These are phyloP conservation scores for Populus tomentosa DNA, from an alignment of 441 rosid genomes.

Conservation along the genomic window DNA sequence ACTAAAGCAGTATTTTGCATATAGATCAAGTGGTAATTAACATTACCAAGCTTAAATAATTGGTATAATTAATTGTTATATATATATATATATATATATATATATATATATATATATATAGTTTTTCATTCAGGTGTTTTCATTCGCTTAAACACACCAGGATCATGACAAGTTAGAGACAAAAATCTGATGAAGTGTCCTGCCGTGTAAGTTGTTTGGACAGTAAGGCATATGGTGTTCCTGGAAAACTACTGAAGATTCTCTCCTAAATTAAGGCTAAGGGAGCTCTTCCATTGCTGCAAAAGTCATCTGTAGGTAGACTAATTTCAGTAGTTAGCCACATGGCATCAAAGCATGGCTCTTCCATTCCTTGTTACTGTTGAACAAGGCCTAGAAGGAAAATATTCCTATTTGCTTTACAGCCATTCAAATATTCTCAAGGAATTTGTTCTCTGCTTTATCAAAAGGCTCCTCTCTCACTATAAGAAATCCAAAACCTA, in stretches of 20 bases:
- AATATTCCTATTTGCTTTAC: conserved; percentile 50
- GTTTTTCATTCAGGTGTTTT: neutral
- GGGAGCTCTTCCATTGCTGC: neutral
- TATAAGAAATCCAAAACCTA: conserved; percentile 24
- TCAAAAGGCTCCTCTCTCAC: conserved; percentile 15
- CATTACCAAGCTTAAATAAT: neutral
- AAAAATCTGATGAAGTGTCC: conserved; percentile 4
- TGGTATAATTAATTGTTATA: no score
- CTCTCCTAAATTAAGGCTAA: conserved; percentile 4
- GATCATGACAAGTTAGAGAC: conserved; percentile 10
- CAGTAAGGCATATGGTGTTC: neutral
- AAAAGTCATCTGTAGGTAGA: neutral
- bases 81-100: no score
- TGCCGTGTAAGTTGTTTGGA: conserved; percentile 5
- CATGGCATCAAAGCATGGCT: conserved; percentile 15
- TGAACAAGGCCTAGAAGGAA: conserved; percentile 22
- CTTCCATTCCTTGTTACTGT: conserved; percentile 17
- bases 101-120: no score
- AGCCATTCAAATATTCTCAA: conserved; percentile 46
- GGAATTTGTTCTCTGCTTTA: conserved; percentile 41
- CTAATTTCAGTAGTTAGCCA: conserved; percentile 7
- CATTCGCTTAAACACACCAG: neutral
- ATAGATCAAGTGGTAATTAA: neutral
- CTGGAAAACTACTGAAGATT: conserved; percentile 8
- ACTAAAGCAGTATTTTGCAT: neutral